phyloP scores from a whole-genome alignment of 495 filamentous ascomycete genomes.

The Lepraria neglecta region DNA sequence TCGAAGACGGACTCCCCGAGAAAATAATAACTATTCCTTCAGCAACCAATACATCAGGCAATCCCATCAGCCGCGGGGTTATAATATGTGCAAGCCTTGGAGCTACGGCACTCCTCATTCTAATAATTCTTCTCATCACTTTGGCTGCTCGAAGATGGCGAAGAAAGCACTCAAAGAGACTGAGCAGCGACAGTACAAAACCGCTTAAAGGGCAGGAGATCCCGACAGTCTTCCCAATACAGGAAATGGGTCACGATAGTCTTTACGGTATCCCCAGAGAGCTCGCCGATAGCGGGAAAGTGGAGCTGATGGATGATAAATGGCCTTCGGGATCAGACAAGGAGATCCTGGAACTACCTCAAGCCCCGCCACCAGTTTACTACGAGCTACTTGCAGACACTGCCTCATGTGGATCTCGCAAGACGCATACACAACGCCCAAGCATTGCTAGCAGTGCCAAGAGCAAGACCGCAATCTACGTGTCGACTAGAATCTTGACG shows the following conservation, averaged over 20 bases:
- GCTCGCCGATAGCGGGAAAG: constrained; percentile 15
- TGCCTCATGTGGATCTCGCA: neutral
- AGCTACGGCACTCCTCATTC: neutral
- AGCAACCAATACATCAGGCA: neutral
- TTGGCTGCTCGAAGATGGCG: constrained; percentile 4
- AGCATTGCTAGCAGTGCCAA: neutral
- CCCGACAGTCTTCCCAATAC: neutral
- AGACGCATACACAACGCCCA: neutral
- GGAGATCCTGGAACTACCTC: constrained; percentile 16
- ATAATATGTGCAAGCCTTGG: constrained; percentile 4
- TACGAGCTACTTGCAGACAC: constrained; percentile 12
- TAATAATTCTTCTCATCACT: neutral
- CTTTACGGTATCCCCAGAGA: constrained; percentile 4
- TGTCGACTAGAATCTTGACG: constrained; percentile 1
- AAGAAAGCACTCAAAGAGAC: neutral
- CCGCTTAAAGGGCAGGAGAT: neutral
- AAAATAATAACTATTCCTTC: constrained; percentile 14
- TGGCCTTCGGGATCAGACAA: constrained; percentile 18
- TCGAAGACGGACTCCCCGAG: constrained; percentile 6
- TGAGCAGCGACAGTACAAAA: neutral
- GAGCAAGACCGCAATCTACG: neutral
- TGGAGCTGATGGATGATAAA: constrained; percentile 17
- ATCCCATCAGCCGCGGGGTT: neutral
- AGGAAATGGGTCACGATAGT: constrained; percentile 19
- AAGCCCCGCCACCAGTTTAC: neutral